Evolutionary conservation across 1,139 yeast species (phyloP).

Genomic region (Saccharomyces hybrid): DNA sequence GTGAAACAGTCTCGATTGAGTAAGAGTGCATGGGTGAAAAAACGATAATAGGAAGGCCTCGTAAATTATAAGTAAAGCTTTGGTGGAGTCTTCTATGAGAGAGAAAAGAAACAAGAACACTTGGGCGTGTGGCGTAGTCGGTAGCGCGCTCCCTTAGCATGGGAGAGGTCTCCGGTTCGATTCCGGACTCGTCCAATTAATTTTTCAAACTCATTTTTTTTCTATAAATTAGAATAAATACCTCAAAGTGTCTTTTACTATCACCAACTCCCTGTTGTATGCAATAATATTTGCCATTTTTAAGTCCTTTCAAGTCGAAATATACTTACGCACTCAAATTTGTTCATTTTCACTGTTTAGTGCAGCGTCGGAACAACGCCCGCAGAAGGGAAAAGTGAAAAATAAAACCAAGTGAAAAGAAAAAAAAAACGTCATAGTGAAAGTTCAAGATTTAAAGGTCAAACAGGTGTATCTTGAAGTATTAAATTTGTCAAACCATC

Average conservation of each 20-base stretch:
- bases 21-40: not conserved
- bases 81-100: not conserved
- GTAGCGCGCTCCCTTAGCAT: not conserved
- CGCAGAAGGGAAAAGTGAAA: not conserved
- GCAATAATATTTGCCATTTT: not conserved
- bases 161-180: too few relatives aligned
- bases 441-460: not conserved
- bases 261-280: not conserved
- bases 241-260: not conserved
- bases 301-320: not conserved
- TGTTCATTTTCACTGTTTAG: not conserved
- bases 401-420: not conserved
- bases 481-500: not conserved
- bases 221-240: not conserved
- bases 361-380: not conserved
- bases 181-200: not conserved
- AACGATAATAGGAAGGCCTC: not conserved
- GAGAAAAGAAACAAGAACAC: not conserved
- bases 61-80: not conserved
- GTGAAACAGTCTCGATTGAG: too few relatives aligned
- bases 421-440: not conserved
- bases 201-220: not conserved
- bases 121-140: conserved; percentile 75
- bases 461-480: not conserved
- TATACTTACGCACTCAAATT: not conserved